Percentiles rank a stretch among this genome's conserved stretches.
These are phyloP conservation scores for Lepidopterella palustris DNA, from an alignment of 495 filamentous ascomycete genomes.

Conservation along the genomic window DNA sequence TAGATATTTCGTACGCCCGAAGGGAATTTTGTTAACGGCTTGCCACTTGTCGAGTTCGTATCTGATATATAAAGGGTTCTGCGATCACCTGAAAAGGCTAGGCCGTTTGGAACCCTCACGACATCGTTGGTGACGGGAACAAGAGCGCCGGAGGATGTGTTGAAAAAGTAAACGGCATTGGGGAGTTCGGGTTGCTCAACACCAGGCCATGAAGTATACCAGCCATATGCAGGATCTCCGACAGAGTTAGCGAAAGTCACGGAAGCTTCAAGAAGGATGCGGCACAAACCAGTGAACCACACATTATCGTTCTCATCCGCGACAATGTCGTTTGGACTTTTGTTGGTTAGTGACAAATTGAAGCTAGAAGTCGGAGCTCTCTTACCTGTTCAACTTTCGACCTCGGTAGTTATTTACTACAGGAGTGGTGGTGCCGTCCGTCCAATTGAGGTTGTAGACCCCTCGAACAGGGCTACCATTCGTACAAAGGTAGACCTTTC, in stretches of 20 bases:
- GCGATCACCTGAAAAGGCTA: slow-evolving; percentile 8
- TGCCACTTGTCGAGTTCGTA: slow-evolving; percentile 2
- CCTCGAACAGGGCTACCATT: slow-evolving; percentile 10
- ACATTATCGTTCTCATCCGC: slow-evolving; percentile 4
- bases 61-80: slow-evolving; percentile 7
- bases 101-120: slow-evolving; percentile 7
- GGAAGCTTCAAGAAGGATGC: neutral
- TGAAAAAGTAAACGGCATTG: slow-evolving; percentile 13
- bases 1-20: slow-evolving; percentile 9
- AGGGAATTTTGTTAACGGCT: neutral
- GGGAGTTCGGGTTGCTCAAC: slow-evolving; percentile 11
- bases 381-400: slow-evolving; percentile 5
- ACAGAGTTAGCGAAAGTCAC: neutral
- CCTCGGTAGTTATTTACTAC: slow-evolving; percentile 12
- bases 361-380: no score
- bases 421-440: neutral
- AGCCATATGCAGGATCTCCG: slow-evolving; percentile 7
- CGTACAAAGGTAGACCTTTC: slow-evolving; percentile 3
- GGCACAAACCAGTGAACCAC: slow-evolving; percentile 7
- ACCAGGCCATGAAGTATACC: neutral
- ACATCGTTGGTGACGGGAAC: slow-evolving; percentile 7
- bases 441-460: slow-evolving; percentile 2
- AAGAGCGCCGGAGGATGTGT: neutral
- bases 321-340: slow-evolving; percentile 13
- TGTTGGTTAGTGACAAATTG: no score